Evolutionary conservation across 2,329 filamentous ascomycete species (phyloP), one percentile per base, ranked within the genome.

Genomic region (Chaetomium sp.): DNA sequence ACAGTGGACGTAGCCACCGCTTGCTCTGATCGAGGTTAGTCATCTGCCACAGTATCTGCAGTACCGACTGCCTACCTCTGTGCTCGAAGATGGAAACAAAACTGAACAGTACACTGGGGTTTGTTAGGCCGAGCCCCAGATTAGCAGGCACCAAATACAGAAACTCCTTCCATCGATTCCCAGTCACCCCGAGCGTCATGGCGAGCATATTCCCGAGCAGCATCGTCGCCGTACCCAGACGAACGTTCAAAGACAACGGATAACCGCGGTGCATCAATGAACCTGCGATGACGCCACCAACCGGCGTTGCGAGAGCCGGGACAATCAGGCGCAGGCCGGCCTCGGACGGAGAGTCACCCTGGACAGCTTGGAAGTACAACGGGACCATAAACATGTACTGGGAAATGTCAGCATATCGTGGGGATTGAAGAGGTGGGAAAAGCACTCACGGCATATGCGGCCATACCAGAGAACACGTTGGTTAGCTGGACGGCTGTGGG

Each of bases 341-440:
- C 16, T 81, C 80, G 0, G 87, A 87, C 0, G 89, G 84, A 0
- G 85, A 85, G 65, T 90, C 87, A 2, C 85, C 76, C 2, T 89
- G 80, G 7, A 90, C 86, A 0, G 85, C 85, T 69, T 90, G 87
- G 72, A 90, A 91, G 76, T 89, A 91, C 5, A 91, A 77, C 0
- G 89, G 89, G 0, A 89, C 81, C 71, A 89, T 88, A 77, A 91
- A 91, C 19, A 90, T 78, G 68, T 90, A 85, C 81, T 84, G 51
- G 4, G 31, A 23, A 21, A 1, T 0, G 16, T 27, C 56, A 63
- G 64, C n/a, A 13, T 8, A 7, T 4, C 3, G 2, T 9, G 6
- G 10, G 2, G 8, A 9, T 33, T 1, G 25, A 35, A 3, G 13
- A 31, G 29, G 25, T 2, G 38, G 38, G 62, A 29, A 27, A 12